Evolutionary conservation across 2,329 filamentous ascomycete species (phyloP), one percentile per base, ranked within the genome.

Genomic region (Cercospora brassicicola): DNA sequence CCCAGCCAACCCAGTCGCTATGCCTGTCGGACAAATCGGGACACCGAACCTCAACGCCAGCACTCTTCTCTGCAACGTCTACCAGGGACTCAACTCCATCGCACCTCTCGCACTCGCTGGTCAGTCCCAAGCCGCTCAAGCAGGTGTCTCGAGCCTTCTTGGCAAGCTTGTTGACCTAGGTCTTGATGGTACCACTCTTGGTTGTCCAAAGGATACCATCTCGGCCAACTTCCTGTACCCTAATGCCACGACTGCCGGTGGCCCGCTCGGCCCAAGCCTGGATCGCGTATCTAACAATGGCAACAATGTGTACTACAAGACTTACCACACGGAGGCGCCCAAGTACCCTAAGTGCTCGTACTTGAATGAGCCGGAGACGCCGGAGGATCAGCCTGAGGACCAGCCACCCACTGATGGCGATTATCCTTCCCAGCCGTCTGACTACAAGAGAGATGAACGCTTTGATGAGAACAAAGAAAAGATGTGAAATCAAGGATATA

Each of bases 251-350:
- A 66, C 70, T 11, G 65, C 72, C 0, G 78, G 78, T 61, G 78
- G 78, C 0, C 78, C 78, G 20, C 57, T 73, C 7, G 75, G 71
- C 11, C 70, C 73, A 26, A 76, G 76, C 23, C 71, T 72, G 15
- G 69, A 64, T 23, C 71, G 72, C 23, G 69, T 71, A 20, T 53
- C 68, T 11, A 77, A 77, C 42, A 74, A 74, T 28, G 77, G 78
- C 5, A 75, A 79, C 67, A 79, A 80, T 61, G 76, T 78, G 1
- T 80, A 79, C 68, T 73, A 76, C 71, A 77, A 78, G 71, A 72
- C 74, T 4, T 80, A 80, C 69, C 78, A 78, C 66, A 62, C 51
- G 3, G 62, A 63, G 8, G 72, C 75, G 7, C 78, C 77, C 4
- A 73, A 69, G 10, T 70, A 63, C 56, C 76, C 76, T 20, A 56